phyloP scores from a whole-genome alignment of 2,329 filamentous ascomycete species.

The Alternaria sp. region DNA sequence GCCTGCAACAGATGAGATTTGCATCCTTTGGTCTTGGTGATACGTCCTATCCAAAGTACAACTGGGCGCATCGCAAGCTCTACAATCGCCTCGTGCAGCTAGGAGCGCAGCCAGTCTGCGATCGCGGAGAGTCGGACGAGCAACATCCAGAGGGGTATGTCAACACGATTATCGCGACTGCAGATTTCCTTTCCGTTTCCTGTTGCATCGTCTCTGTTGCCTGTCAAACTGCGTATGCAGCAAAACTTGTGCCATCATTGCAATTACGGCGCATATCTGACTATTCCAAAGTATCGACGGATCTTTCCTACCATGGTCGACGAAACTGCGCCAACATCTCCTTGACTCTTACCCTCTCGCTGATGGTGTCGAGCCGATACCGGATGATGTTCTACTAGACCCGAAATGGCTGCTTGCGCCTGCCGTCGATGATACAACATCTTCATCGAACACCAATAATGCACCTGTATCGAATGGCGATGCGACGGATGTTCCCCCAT shows the following conservation, averaged over 20 bases:
- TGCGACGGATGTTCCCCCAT: conserved; percentile 39
- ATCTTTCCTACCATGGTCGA: conserved; percentile 78
- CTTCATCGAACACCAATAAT: not conserved
- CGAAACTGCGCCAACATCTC: conserved; percentile 70
- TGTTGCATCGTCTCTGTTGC: not conserved
- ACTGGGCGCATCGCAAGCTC: conserved; percentile 89
- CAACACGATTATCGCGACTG: not conserved
- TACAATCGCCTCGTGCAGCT: conserved; percentile 84
- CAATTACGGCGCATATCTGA: not conserved
- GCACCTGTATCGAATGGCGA: conserved; percentile 3
- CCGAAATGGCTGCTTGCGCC: conserved; percentile 71
- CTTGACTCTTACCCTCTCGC: conserved; percentile 73
- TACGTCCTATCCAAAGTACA: conserved; percentile 94
- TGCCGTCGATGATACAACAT: conserved; percentile 21
- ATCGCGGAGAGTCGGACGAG: conserved; percentile 87
- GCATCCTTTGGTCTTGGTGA: conserved; percentile 91
- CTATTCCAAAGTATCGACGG: conserved; percentile 71
- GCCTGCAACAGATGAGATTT: conserved; percentile 73
- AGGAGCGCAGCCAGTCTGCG: conserved; percentile 77
- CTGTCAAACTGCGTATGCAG: not conserved
- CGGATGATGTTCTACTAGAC: conserved; percentile 74
- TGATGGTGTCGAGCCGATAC: conserved; percentile 70
- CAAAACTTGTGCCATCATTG: not conserved
- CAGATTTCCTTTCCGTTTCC: conserved; percentile 9
- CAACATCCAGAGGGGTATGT: conserved; percentile 88